Base-by-base conservation (phyloP, 2,329 filamentous ascomycete genomes). In the Mycocentrospora acerina region DNA sequence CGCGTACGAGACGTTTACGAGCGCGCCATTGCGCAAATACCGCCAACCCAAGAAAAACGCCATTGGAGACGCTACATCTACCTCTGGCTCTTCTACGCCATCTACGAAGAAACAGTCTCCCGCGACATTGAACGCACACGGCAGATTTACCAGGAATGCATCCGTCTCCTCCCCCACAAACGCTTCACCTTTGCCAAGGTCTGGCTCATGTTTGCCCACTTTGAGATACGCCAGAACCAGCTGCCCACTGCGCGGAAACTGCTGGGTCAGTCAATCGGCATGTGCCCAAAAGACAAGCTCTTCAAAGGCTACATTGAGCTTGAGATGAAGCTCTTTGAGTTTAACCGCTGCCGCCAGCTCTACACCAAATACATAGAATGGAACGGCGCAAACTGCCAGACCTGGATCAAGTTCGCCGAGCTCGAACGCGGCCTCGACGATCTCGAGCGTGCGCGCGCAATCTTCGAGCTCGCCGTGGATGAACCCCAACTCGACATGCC, bases 21-120 rank as follows among this genome's bases (percentile, higher is more conserved):
- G 70, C 81, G 90, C 55, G 93, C 93, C 2, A 95, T 98, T 54
- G 90, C 93, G 4, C 91, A 98, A 61, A 82, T 97, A 11, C 93
- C 93, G 2, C 91, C 93, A 0, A 94, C 90, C 14, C 88, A 94
- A 56, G 93, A 97, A 66, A 98, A 98, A 75, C 82, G 93, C 31
- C 90, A 97, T 67, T 98, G 93, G 93, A 80, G 93, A 51, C 79
- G 93, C 24, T 98, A 98, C 68, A 94, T 98, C 44, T 98, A 97
- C 63, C 79, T 98, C 1, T 98, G 91, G 89, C 81, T 97, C 29
- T 96, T 97, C 71, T 98, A 97, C 68, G 93, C 93, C 8, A 73
- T 96, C 13, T 97, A 87, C 81, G 93, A 97, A 66, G 93, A 98
- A 68, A 83, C 88, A 67, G 85, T 91, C 48, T 85, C 84, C 24